Conservation (phyloP, 148 eudicot species). For the Talinum fruticosum region DNA sequence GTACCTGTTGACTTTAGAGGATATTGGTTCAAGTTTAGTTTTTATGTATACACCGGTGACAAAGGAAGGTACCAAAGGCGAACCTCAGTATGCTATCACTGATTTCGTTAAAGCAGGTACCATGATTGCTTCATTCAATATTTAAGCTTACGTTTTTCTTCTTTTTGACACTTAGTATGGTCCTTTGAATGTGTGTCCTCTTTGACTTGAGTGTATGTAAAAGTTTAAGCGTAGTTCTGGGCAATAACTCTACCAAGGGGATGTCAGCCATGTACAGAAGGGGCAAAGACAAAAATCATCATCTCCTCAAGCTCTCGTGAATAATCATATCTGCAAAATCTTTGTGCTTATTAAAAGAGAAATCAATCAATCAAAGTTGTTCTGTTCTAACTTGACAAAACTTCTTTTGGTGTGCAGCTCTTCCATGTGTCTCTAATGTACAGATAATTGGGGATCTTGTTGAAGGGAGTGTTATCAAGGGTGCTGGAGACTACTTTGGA, state of each 20-base stretch:
- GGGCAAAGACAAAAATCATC: too few species aligned
- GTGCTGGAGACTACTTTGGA: conserved; percentile 86
- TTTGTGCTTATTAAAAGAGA: not conserved
- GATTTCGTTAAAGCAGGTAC: conserved; percentile 92
- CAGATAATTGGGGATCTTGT: conserved; percentile 71
- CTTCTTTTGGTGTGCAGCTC: conserved; percentile 55
- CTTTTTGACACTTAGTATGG: not conserved
- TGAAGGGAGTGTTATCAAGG: conserved; percentile 72
- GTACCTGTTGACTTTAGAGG: conserved; percentile 70
- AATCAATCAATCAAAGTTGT: not conserved
- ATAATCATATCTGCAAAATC: too few species aligned
- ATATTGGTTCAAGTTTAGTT: conserved; percentile 91
- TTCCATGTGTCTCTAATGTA: conserved; percentile 78
- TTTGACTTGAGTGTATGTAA: too few species aligned
- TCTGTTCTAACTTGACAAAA: conserved; percentile 4
- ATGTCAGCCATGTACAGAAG: too few species aligned
- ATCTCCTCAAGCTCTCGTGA: too few species aligned
- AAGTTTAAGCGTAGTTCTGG: too few species aligned
- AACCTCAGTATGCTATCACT: conserved; percentile 96
- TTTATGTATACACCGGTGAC: conserved; percentile 96
- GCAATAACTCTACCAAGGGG: too few species aligned
- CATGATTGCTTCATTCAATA: conserved; percentile 1
- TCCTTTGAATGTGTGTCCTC: not conserved
- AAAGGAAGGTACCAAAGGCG: conserved; percentile 92
- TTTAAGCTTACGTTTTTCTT: not conserved